Percentiles rank a stretch among this genome's conserved stretches.
Evolutionary conservation across 1,139 yeast species (phyloP).

Genomic region (Suhomyces ambrosiae): DNA sequence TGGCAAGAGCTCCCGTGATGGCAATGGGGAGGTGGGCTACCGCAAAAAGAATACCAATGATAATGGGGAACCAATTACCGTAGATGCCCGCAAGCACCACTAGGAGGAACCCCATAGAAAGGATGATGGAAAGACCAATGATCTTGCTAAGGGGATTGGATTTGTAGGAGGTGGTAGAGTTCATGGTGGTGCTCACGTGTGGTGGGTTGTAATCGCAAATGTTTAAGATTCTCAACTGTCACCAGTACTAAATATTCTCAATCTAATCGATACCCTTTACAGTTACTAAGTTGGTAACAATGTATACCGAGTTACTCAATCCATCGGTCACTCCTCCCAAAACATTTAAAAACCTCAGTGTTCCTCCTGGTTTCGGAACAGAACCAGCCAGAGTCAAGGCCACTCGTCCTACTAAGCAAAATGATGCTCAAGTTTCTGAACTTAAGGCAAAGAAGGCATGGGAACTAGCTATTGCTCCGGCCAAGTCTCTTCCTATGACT

Average conservation of each 20-base stretch:
- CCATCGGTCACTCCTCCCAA: constrained; percentile 11
- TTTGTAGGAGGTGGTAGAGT: constrained; percentile 29
- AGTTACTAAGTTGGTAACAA: neutral
- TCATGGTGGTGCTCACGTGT: constrained; percentile 23
- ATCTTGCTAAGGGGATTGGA: constrained; percentile 70
- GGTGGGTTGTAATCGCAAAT: neutral
- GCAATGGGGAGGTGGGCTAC: constrained; percentile 72
- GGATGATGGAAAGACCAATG: constrained; percentile 69
- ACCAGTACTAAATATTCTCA: neutral
- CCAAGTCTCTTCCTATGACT: constrained; percentile 87
- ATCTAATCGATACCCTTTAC: no score
- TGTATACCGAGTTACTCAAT: constrained; percentile 8
- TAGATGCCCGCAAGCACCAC: constrained; percentile 76
- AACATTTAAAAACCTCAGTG: constrained; percentile 7
- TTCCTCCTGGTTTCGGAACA: constrained; percentile 18
- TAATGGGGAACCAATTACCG: constrained; percentile 78
- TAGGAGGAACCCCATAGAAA: constrained; percentile 76
- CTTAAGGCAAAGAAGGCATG: constrained; percentile 71
- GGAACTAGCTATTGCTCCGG: constrained; percentile 84
- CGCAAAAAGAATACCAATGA: constrained; percentile 54
- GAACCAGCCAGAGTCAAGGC: constrained; percentile 8
- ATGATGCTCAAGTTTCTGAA: constrained; percentile 30
- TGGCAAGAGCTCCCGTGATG: constrained; percentile 36
- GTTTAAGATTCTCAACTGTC: no score
- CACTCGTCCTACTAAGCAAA: constrained; percentile 9